A percentile compares a stretch with the other conserved stretches of the same genome.
These are phyloP conservation scores for Sarocladiaceae sp. DNA, from an alignment of 2,329 filamentous ascomycete species.

Conservation along the genomic window DNA sequence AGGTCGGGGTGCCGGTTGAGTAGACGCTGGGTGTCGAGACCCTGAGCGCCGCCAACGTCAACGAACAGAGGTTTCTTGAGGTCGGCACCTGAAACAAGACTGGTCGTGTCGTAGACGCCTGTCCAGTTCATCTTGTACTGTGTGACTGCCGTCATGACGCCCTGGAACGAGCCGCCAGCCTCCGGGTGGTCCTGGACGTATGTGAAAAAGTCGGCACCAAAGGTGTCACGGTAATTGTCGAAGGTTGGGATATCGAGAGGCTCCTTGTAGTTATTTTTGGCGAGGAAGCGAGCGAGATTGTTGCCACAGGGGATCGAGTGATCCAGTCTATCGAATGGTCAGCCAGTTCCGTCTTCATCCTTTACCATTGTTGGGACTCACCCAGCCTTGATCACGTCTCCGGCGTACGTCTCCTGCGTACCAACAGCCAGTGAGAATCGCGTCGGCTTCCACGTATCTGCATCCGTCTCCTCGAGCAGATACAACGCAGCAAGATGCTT, in stretches of 20 bases:
- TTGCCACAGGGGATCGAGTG: conserved; percentile 22
- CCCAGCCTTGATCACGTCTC: conserved; percentile 23
- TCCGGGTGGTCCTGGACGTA: conserved; percentile 21
- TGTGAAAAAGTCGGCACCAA: conserved; percentile 24
- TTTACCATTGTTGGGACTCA: conserved; percentile 12
- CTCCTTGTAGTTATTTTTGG: conserved; percentile 24
- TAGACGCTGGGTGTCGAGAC: conserved; percentile 27
- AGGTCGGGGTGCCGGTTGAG: conserved; percentile 24
- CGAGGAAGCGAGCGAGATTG: conserved; percentile 25
- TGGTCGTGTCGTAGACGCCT: conserved; percentile 21
- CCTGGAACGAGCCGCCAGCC: conserved; percentile 23
- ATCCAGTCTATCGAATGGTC: conserved; percentile 16
- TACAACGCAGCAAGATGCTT: conserved; percentile 23
- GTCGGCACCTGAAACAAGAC: conserved; percentile 16
- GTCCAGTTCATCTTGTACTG: conserved; percentile 29
- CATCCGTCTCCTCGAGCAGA: conserved; percentile 23
- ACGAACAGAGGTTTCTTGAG: conserved; percentile 22
- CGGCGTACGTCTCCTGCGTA: conserved; percentile 22
- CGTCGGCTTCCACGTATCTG: conserved; percentile 24
- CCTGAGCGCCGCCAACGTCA: conserved; percentile 32
- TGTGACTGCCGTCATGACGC: conserved; percentile 27
- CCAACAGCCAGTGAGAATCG: conserved; percentile 24
- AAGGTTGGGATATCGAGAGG: conserved; percentile 18
- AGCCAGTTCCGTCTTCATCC: not conserved
- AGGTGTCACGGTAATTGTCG: conserved; percentile 14